A percentile compares a stretch with the other conserved stretches of the same genome.
phyloP scores from a whole-genome alignment of 306 rosid species.

The Alnus rubra region DNA sequence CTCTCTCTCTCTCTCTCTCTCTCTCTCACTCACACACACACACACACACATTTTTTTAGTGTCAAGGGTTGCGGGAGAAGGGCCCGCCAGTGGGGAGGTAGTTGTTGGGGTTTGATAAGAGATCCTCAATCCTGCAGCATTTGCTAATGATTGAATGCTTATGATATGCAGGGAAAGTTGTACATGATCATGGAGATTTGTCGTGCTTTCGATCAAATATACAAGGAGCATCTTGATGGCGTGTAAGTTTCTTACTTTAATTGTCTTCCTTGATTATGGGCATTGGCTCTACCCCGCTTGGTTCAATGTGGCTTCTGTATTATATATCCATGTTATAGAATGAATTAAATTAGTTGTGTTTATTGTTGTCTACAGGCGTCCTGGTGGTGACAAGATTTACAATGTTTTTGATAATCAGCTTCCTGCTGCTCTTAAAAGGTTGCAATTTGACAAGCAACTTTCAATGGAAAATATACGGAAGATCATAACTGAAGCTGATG shows the following conservation, averaged over 20 bases:
- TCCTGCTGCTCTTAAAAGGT: conserved; percentile 89
- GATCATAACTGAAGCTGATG: conserved; percentile 96
- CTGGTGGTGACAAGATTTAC: conserved; percentile 94
- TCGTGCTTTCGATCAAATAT: conserved; percentile 77
- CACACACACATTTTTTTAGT: background rate
- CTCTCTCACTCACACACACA: background rate
- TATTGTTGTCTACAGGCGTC: conserved; percentile 55
- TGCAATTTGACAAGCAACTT: conserved; percentile 96
- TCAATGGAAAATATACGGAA: conserved; percentile 91
- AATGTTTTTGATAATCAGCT: conserved; percentile 93
- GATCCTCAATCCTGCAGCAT: conserved; percentile 11
- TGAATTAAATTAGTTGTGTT: conserved; percentile 26
- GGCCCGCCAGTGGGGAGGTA: background rate
- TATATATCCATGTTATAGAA: conserved; percentile 6
- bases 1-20: background rate
- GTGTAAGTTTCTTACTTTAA: conserved; percentile 57
- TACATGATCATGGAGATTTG: conserved; percentile 93
- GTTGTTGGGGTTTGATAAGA: background rate
- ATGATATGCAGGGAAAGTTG: conserved; percentile 74
- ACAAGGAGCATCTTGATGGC: conserved; percentile 96
- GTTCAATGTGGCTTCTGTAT: conserved; percentile 4
- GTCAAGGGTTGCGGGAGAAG: background rate
- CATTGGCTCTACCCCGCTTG: conserved; percentile 21
- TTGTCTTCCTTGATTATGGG: conserved; percentile 3
- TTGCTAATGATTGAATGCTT: conserved; percentile 25